Evolutionary conservation across 139 green algal species (phyloP).

Genomic region (Closterium sp.): DNA sequence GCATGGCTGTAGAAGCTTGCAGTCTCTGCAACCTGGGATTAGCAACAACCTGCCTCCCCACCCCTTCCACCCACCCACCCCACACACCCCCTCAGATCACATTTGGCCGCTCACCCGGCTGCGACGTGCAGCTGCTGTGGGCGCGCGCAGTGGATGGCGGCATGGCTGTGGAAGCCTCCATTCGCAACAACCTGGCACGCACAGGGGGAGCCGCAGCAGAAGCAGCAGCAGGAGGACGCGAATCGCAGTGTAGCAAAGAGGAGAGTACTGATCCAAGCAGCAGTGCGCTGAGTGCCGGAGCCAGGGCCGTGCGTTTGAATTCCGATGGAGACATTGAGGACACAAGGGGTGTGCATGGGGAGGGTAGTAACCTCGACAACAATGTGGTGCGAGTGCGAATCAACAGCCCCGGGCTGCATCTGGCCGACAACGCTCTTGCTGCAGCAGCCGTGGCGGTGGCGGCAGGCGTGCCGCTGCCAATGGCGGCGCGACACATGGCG

Average conservation of each 20-base stretch:
- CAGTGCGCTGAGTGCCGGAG: too few species aligned
- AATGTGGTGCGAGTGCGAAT: neutral
- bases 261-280: too few species aligned
- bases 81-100: neutral
- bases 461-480: constrained; percentile 21
- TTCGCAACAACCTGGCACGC: neutral
- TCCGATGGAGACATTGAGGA: too few species aligned
- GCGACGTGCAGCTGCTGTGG: constrained; percentile 12
- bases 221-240: neutral
- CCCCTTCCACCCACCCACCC: neutral
- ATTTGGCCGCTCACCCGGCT: neutral
- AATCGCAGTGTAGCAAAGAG: too few species aligned
- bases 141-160: constrained; percentile 4
- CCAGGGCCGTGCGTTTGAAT: too few species aligned
- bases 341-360: too few species aligned
- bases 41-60: too few species aligned
- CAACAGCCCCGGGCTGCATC: constrained; percentile 27
- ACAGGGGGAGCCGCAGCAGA: neutral
- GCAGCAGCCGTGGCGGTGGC: constrained; percentile 27
- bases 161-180: neutral
- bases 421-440: constrained; percentile 21
- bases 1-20: too few species aligned
- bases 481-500: constrained; percentile 9
- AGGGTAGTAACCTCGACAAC: too few species aligned
- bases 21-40: too few species aligned